A percentile compares a stretch with the other conserved stretches of the same genome.
phyloP scores from a whole-genome alignment of 1,139 yeast species.

The Scheffersomyces segobiensis region DNA sequence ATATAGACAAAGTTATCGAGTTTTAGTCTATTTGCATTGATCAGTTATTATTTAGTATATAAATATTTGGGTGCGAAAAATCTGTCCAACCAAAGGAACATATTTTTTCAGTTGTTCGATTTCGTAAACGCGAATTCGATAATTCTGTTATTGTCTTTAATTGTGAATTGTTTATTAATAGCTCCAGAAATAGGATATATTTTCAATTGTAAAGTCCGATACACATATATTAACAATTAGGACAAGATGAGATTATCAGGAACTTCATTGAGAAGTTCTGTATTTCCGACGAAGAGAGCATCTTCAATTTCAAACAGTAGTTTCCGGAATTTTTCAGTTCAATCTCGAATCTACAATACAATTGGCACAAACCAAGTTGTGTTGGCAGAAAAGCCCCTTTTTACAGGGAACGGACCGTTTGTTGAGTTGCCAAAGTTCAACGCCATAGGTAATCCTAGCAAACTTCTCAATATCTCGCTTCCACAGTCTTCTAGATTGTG shows the following conservation, averaged over 20 bases:
- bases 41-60: neutral
- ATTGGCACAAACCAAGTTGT: neutral
- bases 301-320: neutral
- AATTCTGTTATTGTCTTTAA: neutral
- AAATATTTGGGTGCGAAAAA: neutral
- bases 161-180: neutral
- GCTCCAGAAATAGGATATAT: neutral
- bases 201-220: neutral
- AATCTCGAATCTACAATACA: neutral
- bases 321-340: neutral
- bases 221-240: neutral
- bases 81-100: neutral
- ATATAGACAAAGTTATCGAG: too few species aligned
- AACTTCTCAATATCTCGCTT: conserved; percentile 33
- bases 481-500: conserved; percentile 36
- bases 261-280: neutral
- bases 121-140: neutral
- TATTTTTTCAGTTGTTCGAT: neutral
- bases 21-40: too few species aligned
- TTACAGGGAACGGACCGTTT: conserved; percentile 44
- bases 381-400: conserved; percentile 10
- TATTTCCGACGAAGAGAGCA: neutral
- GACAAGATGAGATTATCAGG: neutral
- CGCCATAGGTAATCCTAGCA: conserved; percentile 32
- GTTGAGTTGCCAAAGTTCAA: conserved; percentile 36